Base-by-base conservation (phyloP, 306 rosid genomes). In the Argentina anserina region DNA sequence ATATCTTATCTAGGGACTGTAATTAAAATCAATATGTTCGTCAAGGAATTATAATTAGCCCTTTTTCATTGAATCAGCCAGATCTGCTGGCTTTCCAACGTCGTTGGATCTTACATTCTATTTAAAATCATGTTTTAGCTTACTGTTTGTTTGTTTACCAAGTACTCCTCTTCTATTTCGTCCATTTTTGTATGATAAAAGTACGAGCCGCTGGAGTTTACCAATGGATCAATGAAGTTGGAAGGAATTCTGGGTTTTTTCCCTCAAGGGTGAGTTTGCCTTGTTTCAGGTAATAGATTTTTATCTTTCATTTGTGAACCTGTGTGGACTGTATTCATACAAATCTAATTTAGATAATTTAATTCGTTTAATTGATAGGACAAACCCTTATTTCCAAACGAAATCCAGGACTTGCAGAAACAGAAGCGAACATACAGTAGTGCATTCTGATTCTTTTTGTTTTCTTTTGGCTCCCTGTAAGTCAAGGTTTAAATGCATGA, bases 1-100 rank as follows among this genome's bases (percentile, higher is more conserved):
- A 12, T 18, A 26, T 45, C 70, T 62, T 47, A 55, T 40, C 52
- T 75, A 70, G 33, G n/a, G 25, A 37, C 62, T 66, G 70, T 80
- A 59, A 70, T 56, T 75, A 60, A 31, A 52, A 34, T 14, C 49
- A 7, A 28, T 45, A 29, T 9, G 42, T 68, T 15, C 23, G 39
- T 67, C 58, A 23, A 28, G 71, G 20, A 67, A 29, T 29, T 67
- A 26, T 60, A 59, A 29, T 33, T 3, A 28, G 41, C 25, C 29
- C 45, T 41, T n/a, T 28, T 52, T 70, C 23, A 50, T 69, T 47
- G 46, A 50, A 49, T n/a, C 61, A n/a, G 29, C n/a, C 7, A 47
- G 43, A 69, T 47, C 60, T 69, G 45, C 23, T 34, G n/a, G n/a
- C n/a, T n/a, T n/a, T n/a, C n/a, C n/a, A n/a, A n/a, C n/a, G n/a